Evolutionary conservation across 805 yeast genomes (phyloP), one percentile per base, ranked within the genome.

Genomic region (Lachancea kluyveri): DNA sequence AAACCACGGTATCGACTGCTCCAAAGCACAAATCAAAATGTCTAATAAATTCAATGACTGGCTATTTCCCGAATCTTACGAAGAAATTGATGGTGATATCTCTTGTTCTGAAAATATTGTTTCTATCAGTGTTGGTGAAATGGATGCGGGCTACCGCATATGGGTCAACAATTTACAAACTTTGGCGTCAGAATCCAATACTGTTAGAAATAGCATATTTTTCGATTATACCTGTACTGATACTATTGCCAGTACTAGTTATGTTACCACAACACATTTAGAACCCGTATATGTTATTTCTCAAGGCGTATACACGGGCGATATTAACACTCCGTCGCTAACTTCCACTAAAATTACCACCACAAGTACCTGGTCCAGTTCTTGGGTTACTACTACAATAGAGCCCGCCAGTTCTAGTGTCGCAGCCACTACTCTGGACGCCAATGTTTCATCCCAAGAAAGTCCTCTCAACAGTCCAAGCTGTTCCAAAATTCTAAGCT

Each of bases 21-120:
- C 40, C 12, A 8, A 17, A n/a, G 24, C 41, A 7, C 41, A 44
- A 21, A 37, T 46, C 5, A 42, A 38, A 21, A 22, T 46, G 4
- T 37, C 64, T 3, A 46, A 48, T 21, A 39, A 47, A 10, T 52
- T 52, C 30, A 64, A 64, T 35, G 60, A 54, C 29, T 63, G 60
- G 55, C 40, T 46, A 23, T 52, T 58, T 13, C 64, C 66, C 14
- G 31, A 33, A 5, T 32, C 39, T 2, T 41, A 36, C 26, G 36
- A 43, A 13, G 30, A 31, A 12, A 40, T 42, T 6, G 14, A 28
- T 5, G 46, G 49, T 6, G 29, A 42, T 14, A 40, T 39, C 9
- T 7, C 35, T 4, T 60, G 65, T 41, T 32, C 39, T 13, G 51
- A 36, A 7, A 42, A 50, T 18, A 32, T 36, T 6, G 27, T 59